Conservation (phyloP, 768 basidiomycete genomes). For the Omphalotus guepiniiformis region DNA sequence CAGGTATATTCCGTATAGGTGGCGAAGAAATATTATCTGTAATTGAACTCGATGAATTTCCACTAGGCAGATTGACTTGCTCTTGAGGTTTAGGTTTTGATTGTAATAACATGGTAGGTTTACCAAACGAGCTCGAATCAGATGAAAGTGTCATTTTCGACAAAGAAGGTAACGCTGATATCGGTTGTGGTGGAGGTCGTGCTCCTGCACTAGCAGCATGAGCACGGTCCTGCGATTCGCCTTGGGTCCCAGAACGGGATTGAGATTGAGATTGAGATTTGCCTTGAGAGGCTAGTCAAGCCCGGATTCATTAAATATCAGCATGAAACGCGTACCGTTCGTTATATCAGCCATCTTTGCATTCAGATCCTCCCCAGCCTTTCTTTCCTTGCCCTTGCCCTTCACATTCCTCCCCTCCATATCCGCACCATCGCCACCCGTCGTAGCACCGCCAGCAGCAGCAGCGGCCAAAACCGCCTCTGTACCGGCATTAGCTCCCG, state of each 20-base stretch:
- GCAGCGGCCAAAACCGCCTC: conserved; percentile 11
- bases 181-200: not conserved
- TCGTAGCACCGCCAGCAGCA: no score
- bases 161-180: not conserved
- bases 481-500: conserved; percentile 12
- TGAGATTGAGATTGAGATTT: conserved; percentile 7
- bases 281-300: conserved; percentile 11
- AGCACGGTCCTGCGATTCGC: not conserved
- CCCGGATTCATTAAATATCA: not conserved
- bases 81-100: no score
- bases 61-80: not conserved
- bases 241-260: not conserved
- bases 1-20: not conserved
- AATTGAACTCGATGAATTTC: no score
- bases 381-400: conserved; percentile 27
- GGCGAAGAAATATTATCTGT: not conserved
- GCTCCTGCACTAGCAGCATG: not conserved
- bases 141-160: not conserved
- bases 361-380: conserved; percentile 13
- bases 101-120: not conserved
- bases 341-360: conserved; percentile 40
- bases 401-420: conserved; percentile 18
- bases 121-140: not conserved
- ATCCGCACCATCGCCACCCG: no score
- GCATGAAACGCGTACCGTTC: conserved; percentile 30